Conservation (phyloP, 352 stramenopile genomes). For the Phytophthora capsici region DNA sequence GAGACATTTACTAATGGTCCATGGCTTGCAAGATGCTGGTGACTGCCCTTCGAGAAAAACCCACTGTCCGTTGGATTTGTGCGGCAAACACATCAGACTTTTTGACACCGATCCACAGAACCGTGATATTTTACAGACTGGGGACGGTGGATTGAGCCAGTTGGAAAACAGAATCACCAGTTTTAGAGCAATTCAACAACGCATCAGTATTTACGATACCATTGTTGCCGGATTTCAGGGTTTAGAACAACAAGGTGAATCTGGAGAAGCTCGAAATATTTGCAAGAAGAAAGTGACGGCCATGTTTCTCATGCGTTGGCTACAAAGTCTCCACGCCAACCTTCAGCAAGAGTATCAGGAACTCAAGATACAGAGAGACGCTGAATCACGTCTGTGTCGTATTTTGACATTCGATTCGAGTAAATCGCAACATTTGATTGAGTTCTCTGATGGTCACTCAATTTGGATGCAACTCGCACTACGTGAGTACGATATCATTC, state of each 20-base stretch:
- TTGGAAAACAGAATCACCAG: constrained; percentile 6
- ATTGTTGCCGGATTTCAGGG: constrained; percentile 6
- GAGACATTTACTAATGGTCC: constrained; percentile 49
- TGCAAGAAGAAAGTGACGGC: constrained; percentile 6
- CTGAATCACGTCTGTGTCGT: constrained; percentile 30
- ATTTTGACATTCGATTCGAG: constrained; percentile 49
- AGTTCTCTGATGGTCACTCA: constrained; percentile 60
- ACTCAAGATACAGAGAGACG: constrained; percentile 18
- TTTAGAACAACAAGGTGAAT: background rate
- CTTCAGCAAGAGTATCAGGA: constrained; percentile 4
- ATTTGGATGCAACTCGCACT: constrained; percentile 48
- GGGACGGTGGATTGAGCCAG: background rate
- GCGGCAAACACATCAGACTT: constrained; percentile 65
- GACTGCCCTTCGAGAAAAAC: constrained; percentile 48
- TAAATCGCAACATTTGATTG: constrained; percentile 49
- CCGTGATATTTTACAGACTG: constrained; percentile 27
- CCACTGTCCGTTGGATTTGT: constrained; percentile 65
- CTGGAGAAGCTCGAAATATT: background rate
- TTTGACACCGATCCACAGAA: constrained; percentile 32
- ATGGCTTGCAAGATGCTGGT: constrained; percentile 51
- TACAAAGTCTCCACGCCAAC: constrained; percentile 10
- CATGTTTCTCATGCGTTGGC: constrained; percentile 26
- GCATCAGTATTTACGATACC: constrained; percentile 10
- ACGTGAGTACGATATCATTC: constrained; percentile 56
- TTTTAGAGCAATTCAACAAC: constrained; percentile 27